Evolutionary conservation across 805 yeast genomes (phyloP).

Genomic region (Candida sakaeoensis): DNA sequence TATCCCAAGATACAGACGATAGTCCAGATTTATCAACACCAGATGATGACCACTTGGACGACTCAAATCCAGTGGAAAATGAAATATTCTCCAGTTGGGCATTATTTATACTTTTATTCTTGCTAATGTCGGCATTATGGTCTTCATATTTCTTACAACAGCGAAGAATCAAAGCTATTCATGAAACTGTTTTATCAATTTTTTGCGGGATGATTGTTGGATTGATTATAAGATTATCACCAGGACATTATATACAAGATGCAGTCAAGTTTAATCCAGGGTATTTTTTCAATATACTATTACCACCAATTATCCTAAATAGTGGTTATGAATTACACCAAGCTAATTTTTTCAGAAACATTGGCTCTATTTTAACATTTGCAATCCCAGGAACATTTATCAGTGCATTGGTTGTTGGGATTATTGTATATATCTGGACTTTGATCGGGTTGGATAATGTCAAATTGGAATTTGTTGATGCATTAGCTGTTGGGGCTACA

Average conservation of each 20-base stretch:
- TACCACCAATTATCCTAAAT: slow-evolving; percentile 94
- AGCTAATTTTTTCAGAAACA: slow-evolving; percentile 88
- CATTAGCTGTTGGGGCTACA: slow-evolving; percentile 96
- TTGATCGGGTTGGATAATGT: slow-evolving; percentile 87
- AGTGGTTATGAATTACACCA: slow-evolving; percentile 97
- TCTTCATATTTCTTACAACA: slow-evolving; percentile 91
- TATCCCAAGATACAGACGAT: slow-evolving; percentile 31
- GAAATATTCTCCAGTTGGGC: slow-evolving; percentile 99
- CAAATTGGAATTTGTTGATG: slow-evolving; percentile 90
- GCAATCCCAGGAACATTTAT: slow-evolving; percentile 97
- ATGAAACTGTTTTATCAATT: slow-evolving; percentile 93
- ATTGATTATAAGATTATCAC: slow-evolving; percentile 78
- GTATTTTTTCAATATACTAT: slow-evolving; percentile 86
- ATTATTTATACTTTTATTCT: slow-evolving; percentile 73
- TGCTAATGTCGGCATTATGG: slow-evolving; percentile 89
- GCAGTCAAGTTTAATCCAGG: slow-evolving; percentile 93
- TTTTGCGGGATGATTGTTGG: slow-evolving; percentile 98
- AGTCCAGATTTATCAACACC: slow-evolving; percentile 41
- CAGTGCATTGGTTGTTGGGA: slow-evolving; percentile 87
- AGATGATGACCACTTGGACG: slow-evolving; percentile 51
- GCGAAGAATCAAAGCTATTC: slow-evolving; percentile 88
- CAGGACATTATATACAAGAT: slow-evolving; percentile 96
- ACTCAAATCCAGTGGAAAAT: slow-evolving; percentile 81
- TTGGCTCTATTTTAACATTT: slow-evolving; percentile 85
- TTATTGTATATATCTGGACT: slow-evolving; percentile 84